These are phyloP conservation scores for Pichia cabralensis DNA, from an alignment of 805 yeast species.

Conservation along the genomic window DNA sequence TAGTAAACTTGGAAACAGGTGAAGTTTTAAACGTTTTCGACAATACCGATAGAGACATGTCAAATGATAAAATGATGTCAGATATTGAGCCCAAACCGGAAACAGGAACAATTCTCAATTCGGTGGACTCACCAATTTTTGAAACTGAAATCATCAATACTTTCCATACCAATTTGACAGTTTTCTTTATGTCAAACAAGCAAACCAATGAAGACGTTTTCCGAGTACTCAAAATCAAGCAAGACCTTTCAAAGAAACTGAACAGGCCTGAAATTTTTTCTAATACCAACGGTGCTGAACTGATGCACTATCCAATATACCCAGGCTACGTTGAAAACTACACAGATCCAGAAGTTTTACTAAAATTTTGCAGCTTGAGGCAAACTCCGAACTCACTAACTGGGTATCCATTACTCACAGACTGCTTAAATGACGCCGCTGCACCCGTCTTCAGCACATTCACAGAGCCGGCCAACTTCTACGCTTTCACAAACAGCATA, in stretches of 20 bases:
- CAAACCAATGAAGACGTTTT: slow-evolving; percentile 1
- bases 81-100: slow-evolving; percentile 3
- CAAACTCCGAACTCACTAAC: slow-evolving; percentile 6
- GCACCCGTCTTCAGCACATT: background rate
- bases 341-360: slow-evolving; percentile 7
- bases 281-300: background rate
- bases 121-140: background rate
- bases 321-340: slow-evolving; percentile 1
- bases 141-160: background rate
- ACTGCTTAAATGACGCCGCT: no score
- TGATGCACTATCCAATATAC: slow-evolving; percentile 3
- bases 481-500: no score
- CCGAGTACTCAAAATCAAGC: background rate
- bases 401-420: slow-evolving; percentile 7
- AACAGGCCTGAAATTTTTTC: background rate
- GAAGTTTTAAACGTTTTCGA: slow-evolving; percentile 8
- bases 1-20: slow-evolving; percentile 15
- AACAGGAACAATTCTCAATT: background rate
- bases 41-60: slow-evolving; percentile 1
- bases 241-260: background rate
- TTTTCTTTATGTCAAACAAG: slow-evolving; percentile 12
- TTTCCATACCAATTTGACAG: slow-evolving; percentile 7
- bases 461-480: no score
- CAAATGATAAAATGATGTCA: background rate
- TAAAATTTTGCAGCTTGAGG: slow-evolving; percentile 6